A percentile compares a stretch with the other conserved stretches of the same genome.
Evolutionary conservation across 176 grass and related monocot genomes (phyloP).

Genomic region (Raddia distichophylla): DNA sequence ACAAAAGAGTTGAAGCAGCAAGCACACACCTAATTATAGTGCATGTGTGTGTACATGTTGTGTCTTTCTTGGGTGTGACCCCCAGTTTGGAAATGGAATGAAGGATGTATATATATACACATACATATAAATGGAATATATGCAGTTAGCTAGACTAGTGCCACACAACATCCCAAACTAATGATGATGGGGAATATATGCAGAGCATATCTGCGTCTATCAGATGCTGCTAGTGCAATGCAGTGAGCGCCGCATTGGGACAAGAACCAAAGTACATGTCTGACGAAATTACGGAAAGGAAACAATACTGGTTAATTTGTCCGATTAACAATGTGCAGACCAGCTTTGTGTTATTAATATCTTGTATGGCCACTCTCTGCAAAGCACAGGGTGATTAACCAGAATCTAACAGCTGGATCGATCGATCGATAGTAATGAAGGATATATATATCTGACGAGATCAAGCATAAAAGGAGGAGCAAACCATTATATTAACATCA

Average conservation of each 20-base stretch:
- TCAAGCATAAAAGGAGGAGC: too few species aligned
- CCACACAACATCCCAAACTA: neutral
- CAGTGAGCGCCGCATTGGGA: neutral
- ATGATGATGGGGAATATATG: conserved; percentile 1
- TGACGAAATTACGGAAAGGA: conserved; percentile 7
- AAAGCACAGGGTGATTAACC: too few species aligned
- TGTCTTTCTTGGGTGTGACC: neutral
- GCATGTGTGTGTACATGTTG: neutral
- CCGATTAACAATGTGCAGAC: neutral
- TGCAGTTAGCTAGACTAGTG: neutral
- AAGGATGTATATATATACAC: neutral
- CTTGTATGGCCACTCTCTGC: neutral
- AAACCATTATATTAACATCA: neutral
- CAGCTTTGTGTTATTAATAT: neutral
- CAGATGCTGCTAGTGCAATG: neutral
- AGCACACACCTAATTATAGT: conserved; percentile 1
- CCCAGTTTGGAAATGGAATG: conserved; percentile 4
- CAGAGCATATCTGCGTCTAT: conserved; percentile 23
- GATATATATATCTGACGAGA: neutral
- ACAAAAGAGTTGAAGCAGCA: conserved; percentile 13
- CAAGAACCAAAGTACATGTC: conserved; percentile 1
- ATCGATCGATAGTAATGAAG: neutral
- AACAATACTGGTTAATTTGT: neutral
- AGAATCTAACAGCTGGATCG: neutral
- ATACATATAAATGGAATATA: neutral